Conservation (phyloP, 139 green algal species). For the Chloropicon primus region DNA sequence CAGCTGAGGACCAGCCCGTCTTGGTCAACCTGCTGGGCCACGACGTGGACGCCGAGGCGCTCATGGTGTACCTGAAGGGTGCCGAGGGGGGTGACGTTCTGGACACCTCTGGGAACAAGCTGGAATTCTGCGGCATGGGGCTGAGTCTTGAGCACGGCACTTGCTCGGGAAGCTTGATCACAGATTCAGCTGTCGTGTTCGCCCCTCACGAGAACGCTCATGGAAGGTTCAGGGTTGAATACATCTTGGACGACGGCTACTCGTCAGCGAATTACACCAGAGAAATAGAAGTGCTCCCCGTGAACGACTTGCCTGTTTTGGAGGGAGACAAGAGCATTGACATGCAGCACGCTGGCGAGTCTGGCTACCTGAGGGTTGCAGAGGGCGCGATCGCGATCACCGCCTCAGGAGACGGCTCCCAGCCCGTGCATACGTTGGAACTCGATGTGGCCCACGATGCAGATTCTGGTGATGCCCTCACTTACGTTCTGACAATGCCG, state of each 20-base stretch:
- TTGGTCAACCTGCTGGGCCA: neutral
- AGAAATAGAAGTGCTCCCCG: neutral
- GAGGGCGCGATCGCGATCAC: too few species aligned
- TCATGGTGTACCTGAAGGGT: neutral
- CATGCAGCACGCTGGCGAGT: too few species aligned
- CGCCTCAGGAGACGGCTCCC: too few species aligned
- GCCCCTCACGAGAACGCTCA: neutral
- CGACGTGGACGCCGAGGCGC: constrained; percentile 3
- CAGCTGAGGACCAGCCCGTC: neutral
- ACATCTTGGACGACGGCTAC: constrained; percentile 10
- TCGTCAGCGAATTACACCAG: neutral
- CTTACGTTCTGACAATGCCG: constrained; percentile 1
- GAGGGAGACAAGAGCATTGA: neutral
- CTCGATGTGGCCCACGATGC: too few species aligned
- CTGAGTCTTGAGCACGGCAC: neutral
- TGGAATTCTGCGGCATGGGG: constrained; percentile 2
- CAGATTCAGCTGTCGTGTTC: neutral
- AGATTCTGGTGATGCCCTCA: constrained; percentile 3
- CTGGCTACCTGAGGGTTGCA: too few species aligned
- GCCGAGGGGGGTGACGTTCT: neutral
- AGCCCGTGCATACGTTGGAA: too few species aligned
- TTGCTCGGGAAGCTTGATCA: neutral
- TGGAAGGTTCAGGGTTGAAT: constrained; percentile 1
- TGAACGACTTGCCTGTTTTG: constrained; percentile 9
- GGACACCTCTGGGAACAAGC: constrained; percentile 1